A percentile compares a stretch with the other conserved stretches of the same genome.
phyloP scores from a whole-genome alignment of 2,329 filamentous ascomycete genomes.

The Stagonosporopsis tanaceti region DNA sequence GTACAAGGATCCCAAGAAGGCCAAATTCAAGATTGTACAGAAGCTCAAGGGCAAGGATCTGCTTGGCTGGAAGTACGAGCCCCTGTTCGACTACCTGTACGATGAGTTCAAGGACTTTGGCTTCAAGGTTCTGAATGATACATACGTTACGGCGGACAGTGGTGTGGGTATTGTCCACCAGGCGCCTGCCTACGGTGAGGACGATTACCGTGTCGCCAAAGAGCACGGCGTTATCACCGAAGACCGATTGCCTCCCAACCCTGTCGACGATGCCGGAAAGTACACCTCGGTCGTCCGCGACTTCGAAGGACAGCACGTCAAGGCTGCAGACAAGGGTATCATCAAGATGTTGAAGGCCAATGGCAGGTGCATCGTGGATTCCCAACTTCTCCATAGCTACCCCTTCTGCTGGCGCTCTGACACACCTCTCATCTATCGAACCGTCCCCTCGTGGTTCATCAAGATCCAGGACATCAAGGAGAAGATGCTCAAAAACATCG shows the following conservation, averaged over 20 bases:
- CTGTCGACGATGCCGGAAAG: conserved; percentile 82
- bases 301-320: conserved; percentile 88
- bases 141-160: conserved; percentile 86
- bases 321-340: conserved; percentile 90
- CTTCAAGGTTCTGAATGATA: conserved; percentile 83
- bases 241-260: conserved; percentile 82
- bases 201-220: conserved; percentile 87
- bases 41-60: conserved; percentile 85
- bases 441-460: conserved; percentile 95
- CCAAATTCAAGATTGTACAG: conserved; percentile 83
- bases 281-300: conserved; percentile 81
- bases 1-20: conserved; percentile 96
- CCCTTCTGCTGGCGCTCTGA: conserved; percentile 96
- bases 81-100: conserved; percentile 88
- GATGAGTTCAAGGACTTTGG: conserved; percentile 86
- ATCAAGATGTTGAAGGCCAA: conserved; percentile 84
- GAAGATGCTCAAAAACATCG: conserved; percentile 88
- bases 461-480: conserved; percentile 84
- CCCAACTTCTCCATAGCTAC: conserved; percentile 89
- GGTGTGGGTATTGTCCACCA: conserved; percentile 96
- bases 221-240: conserved; percentile 80
- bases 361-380: conserved; percentile 82
- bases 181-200: conserved; percentile 91
- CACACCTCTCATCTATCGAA: conserved; percentile 89
- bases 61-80: conserved; percentile 87